phyloP scores from a whole-genome alignment of 73 alveolate species.

The Effrenium voratum region DNA sequence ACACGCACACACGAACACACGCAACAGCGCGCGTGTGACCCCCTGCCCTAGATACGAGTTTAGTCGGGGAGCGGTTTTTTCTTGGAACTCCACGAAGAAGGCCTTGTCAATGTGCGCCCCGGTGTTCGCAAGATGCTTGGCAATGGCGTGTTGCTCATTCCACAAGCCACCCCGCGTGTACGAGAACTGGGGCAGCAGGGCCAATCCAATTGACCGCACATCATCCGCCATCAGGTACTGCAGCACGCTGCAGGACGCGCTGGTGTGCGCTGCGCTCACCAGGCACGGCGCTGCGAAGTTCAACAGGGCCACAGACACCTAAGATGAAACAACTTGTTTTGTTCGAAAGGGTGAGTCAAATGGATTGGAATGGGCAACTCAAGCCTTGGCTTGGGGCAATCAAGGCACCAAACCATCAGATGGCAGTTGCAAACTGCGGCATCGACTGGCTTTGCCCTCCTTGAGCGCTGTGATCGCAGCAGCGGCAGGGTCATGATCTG shows the following conservation, averaged over 20 bases:
- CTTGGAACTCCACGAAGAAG: neutral
- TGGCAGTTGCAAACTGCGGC: neutral
- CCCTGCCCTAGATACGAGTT: too few relatives aligned
- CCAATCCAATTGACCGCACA: neutral
- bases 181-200: neutral
- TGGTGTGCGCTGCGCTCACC: neutral
- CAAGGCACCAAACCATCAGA: neutral
- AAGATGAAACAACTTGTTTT: neutral
- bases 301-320: neutral
- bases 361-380: too few relatives aligned
- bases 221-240: neutral
- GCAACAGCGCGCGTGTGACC: too few relatives aligned
- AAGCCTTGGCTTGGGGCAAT: too few relatives aligned
- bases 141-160: neutral
- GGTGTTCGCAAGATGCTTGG: neutral
- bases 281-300: neutral
- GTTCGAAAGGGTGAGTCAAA: too few relatives aligned
- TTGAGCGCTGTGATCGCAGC: conserved; percentile 1
- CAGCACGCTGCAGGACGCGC: neutral
- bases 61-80: too few relatives aligned
- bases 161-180: neutral
- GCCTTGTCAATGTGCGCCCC: conserved; percentile 9
- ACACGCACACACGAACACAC: too few relatives aligned
- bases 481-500: conserved; percentile 9
- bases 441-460: neutral